Evolutionary conservation across 1,284 basidiomycete species (phyloP).

Genomic region (Puccinia sorghi): DNA sequence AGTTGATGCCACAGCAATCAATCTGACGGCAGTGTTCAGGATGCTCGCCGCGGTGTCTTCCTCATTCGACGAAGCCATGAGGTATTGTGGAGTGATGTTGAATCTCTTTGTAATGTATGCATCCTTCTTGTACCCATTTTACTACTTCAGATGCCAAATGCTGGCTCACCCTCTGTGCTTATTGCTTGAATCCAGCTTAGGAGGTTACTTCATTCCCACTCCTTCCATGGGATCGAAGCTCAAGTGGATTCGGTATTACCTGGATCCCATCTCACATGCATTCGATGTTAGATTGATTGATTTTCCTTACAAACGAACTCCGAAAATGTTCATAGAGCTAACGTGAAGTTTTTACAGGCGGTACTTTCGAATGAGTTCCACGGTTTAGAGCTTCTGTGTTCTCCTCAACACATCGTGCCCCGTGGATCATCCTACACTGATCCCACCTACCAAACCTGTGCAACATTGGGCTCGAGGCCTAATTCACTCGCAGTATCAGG

Average conservation of each 20-base stretch:
- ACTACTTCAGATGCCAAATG: background rate
- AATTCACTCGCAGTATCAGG: slow-evolving; percentile 37
- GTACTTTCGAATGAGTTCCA: slow-evolving; percentile 51
- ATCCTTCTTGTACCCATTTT: background rate
- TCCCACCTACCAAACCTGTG: slow-evolving; percentile 50
- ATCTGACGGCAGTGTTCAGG: slow-evolving; percentile 55
- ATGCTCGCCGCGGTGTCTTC: slow-evolving; percentile 55
- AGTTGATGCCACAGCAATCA: slow-evolving; percentile 53
- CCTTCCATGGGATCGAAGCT: slow-evolving; percentile 54
- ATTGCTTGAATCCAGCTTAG: slow-evolving; percentile 50
- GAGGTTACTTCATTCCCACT: slow-evolving; percentile 56
- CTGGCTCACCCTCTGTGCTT: background rate
- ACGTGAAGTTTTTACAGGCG: background rate
- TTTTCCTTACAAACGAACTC: slow-evolving; percentile 6
- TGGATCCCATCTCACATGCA: slow-evolving; percentile 55
- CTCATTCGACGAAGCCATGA: slow-evolving; percentile 56
- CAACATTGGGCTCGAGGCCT: slow-evolving; percentile 34
- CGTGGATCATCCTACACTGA: slow-evolving; percentile 50
- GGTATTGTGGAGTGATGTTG: slow-evolving; percentile 55
- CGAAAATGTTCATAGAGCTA: background rate
- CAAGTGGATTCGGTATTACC: slow-evolving; percentile 55
- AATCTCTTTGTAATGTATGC: slow-evolving; percentile 55
- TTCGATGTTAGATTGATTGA: slow-evolving; percentile 53
- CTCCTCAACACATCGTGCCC: slow-evolving; percentile 53
- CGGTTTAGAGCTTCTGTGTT: slow-evolving; percentile 52